Percentiles rank a stretch among this genome's conserved stretches.
phyloP scores from a whole-genome alignment of 441 rosid species.

The Syzygium malaccense region DNA sequence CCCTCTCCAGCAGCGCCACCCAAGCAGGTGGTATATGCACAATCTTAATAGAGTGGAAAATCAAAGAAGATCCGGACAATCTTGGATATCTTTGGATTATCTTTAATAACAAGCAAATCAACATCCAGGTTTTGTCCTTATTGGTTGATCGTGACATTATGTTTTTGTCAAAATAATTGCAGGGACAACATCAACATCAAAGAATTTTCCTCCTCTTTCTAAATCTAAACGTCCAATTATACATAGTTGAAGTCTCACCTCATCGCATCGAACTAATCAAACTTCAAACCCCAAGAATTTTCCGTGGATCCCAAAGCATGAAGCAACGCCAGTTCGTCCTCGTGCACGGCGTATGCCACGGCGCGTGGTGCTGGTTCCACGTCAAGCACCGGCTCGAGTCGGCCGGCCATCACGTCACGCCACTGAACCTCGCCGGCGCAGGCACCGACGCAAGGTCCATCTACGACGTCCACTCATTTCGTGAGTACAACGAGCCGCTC shows the following conservation, averaged over 20 bases:
- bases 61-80: accelerated
- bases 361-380: slow-evolving; percentile 63
- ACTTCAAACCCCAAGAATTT: neutral
- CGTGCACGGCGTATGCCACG: slow-evolving; percentile 45
- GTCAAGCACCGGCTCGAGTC: slow-evolving; percentile 30
- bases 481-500: slow-evolving; percentile 27
- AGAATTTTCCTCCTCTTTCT: neutral
- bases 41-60: neutral
- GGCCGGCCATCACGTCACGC: slow-evolving; percentile 41
- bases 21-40: no score
- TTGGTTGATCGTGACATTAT: neutral
- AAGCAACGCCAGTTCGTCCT: slow-evolving; percentile 25
- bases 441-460: slow-evolving; percentile 21
- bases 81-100: neutral
- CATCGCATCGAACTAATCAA: neutral
- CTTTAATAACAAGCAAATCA: neutral
- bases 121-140: no score
- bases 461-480: neutral
- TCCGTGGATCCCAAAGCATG: neutral
- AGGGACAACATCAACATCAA: neutral
- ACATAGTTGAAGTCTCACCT: neutral
- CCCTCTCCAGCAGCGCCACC: no score
- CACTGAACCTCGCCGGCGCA: slow-evolving; percentile 41
- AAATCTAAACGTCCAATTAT: neutral
- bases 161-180: neutral